Evolutionary conservation across 2,329 filamentous ascomycete species (phyloP).

Genomic region (Alternaria brassicae): DNA sequence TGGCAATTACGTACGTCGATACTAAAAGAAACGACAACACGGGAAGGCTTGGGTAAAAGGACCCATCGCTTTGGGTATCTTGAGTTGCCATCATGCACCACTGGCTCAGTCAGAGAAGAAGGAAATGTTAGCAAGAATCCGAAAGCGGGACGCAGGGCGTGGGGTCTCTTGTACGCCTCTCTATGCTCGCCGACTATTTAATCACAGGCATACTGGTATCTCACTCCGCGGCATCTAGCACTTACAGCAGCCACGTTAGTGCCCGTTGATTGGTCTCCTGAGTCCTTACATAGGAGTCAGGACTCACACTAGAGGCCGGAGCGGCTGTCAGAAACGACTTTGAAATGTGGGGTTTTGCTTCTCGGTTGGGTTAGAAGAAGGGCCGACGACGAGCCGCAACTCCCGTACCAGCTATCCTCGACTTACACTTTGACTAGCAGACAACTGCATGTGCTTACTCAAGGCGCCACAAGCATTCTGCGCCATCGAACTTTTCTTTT

Average conservation of each 20-base stretch:
- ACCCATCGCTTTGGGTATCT: not conserved
- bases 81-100: constrained; percentile 11
- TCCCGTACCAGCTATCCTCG: constrained; percentile 3
- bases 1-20: constrained; percentile 18
- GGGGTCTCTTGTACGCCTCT: constrained; percentile 11
- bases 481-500: not conserved
- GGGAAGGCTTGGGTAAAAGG: constrained; percentile 13
- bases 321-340: constrained; percentile 1
- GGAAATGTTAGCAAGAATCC: not conserved
- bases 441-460: not conserved
- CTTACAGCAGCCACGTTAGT: not conserved
- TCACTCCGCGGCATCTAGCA: constrained; percentile 1
- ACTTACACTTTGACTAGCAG: not conserved
- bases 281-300: not conserved
- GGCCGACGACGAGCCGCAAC: constrained; percentile 9
- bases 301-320: not conserved
- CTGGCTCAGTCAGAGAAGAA: constrained; percentile 4
- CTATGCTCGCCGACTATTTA: constrained; percentile 2
- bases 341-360: constrained; percentile 12
- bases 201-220: not conserved
- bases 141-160: constrained; percentile 6
- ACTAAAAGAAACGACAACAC: constrained; percentile 4
- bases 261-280: constrained; percentile 4
- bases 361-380: constrained; percentile 2
- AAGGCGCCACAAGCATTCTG: not conserved